A percentile compares a stretch with the other conserved stretches of the same genome.
phyloP scores from a whole-genome alignment of 257 asterid genomes.

The Rubia yunnanensis region DNA sequence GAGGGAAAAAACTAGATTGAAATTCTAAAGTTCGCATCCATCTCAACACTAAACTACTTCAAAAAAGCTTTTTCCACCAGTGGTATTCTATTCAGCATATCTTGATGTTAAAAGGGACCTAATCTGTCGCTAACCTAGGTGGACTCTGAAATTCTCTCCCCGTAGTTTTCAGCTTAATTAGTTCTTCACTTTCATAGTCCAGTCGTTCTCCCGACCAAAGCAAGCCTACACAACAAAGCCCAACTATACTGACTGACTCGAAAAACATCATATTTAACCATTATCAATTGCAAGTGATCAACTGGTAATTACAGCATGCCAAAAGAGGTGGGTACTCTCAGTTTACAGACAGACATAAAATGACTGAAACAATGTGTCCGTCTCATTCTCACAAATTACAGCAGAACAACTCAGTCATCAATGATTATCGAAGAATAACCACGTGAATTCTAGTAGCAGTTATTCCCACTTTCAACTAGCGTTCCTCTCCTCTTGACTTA shows the following conservation, averaged over 20 bases:
- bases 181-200: neutral
- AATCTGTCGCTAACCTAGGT: neutral
- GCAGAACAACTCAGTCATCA: neutral
- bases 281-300: neutral
- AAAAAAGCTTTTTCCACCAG: neutral
- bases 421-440: neutral
- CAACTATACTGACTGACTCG: neutral
- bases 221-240: neutral
- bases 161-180: neutral
- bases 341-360: conserved; percentile 1
- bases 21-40: neutral
- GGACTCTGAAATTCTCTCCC: neutral
- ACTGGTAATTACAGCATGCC: neutral
- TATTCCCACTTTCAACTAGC: neutral
- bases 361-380: neutral
- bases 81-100: too few species aligned
- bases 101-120: neutral
- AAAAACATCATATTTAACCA: neutral
- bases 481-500: neutral
- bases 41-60: neutral
- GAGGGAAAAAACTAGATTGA: neutral
- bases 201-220: neutral
- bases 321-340: neutral
- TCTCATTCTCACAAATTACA: neutral
- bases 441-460: neutral